Evolutionary conservation across 805 yeast species (phyloP), one percentile per base, ranked within the genome.

Genomic region (Limtongia smithiae): DNA sequence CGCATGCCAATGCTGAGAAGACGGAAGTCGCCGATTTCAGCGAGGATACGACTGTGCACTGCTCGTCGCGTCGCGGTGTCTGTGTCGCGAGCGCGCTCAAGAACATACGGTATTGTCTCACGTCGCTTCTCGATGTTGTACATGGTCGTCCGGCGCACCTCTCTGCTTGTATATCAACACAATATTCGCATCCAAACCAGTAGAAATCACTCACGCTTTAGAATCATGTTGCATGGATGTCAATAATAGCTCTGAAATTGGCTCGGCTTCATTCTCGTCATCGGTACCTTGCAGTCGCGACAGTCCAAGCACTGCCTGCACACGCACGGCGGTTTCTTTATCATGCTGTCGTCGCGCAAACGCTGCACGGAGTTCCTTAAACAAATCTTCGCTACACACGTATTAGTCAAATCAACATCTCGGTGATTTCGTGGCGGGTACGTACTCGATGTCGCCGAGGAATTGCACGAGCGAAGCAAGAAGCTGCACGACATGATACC

Each of bases 111-210:
- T 17, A 78, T 69, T 0, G 89, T 82, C 1, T 60, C 57, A 3
- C 67, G 59, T 36, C 75, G 76, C 58, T 81, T 82, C 21, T 75
- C 79, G 28, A 91, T 65, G 62, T 88, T 85, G 37, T 83, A 69
- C 60, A 89, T 68, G 0, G 91, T 91, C 0, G 94, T 89, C 51
- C 95, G 74, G 57, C 97, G 75, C 1, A 90, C 96, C 54, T 93
- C 97, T 0, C 96, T 54, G 4, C 8, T 12, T 15, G 31, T 15
- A 28, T 37, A 21, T 49, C 21, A 38, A 17, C 27, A 11, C 8
- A 14, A 18, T 14, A 8, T 20, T 14, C 22, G 17, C 24, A 14
- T 12, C 20, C 12, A 31, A 30, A 17, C 11, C n/a, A 22, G 22
- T 11, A 22, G 8, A 11, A 12, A 39, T 12, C 4, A 40, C 57